Base-by-base conservation (phyloP, 306 rosid genomes). In the Adenanthera pavonina region DNA sequence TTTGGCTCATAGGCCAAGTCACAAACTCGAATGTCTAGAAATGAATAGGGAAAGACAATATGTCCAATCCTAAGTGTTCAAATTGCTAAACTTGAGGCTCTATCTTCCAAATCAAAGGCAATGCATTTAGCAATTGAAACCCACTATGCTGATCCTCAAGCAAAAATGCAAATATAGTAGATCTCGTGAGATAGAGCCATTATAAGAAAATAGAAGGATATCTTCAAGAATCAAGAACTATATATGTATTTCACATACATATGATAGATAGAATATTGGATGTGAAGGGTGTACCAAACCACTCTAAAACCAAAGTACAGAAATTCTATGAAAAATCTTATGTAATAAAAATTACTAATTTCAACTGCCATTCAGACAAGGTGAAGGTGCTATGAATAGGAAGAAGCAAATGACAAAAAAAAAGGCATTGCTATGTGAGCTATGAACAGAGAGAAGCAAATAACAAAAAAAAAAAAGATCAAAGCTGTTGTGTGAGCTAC, bases 221-320 rank as follows among this genome's bases (percentile, higher is more conserved):
- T 14, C 25, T 30, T 72, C 46, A 51, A 49, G 61, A 72, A 48
- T 72, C 46, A 51, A 72, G 76, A 71, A 25, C 20, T 25, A 25
- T 25, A 25, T 25, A 25, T 25, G 30, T 33, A 49, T 15, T 14
- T 30, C 44, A 71, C 46, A 48, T 1, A 13, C 14, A 33, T 10
- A 30, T 46, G 0, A 11, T 70, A 12, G 40, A 44, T 10, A 67
- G 49, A 69, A 69, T 47, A 70, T 70, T 47, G 59, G 13, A 70
- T 35, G 35, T 46, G 57, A 70, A 69, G 34, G 17, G 59, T 70
- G 12, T 7, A 2, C 19, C 20, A 47, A 34, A 14, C 40, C 40
- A 13, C 19, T 47, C 30, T 44, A 53, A 25, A 25, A 25, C 30
- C 30, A 25, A 25, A 25, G 30, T 25, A 25, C 30, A 25, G 30